Base-by-base conservation (phyloP, 2,329 filamentous ascomycete species). In the Xenoacremonium recifei region DNA sequence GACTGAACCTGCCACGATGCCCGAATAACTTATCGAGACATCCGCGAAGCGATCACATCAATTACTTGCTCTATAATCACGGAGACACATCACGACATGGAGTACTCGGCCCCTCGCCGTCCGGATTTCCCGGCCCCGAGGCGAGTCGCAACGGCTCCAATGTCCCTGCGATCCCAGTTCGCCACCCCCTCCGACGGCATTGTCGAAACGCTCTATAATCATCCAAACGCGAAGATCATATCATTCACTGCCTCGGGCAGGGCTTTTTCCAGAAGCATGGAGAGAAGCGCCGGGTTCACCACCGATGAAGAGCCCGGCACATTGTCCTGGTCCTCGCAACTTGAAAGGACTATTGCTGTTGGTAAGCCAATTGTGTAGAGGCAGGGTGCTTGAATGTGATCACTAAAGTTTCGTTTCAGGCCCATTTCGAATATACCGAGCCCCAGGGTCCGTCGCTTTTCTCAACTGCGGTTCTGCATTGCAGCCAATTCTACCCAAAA, bases 401-500 rank as follows among this genome's bases (percentile, higher is more conserved):
- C n/a, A n/a, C 6, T 31, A 12, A 13, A 18, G 5, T 16, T 16
- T 11, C 17, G 23, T 23, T 12, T 12, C 15, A 80, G 90, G 89
- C 3, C 78, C 83, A 2, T 77, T 96, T 46, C 80, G 85, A 49
- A 89, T 96, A 49, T 95, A 96, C 62, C 84, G 87, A 56, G 86
- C 93, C 23, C 87, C 87, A 6, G 87, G 89, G 16, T 89, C 89
- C 9, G 88, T 93, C 13, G 87, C 89, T 11, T 96, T 96, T 58
- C 75, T 96, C 9, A 92, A 87, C 64, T 95, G 89, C 50, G 88
- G 88, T 45, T 82, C 81, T 41, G 84, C 91, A 13, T 76, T 96
- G 15, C 88, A 93, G 57, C 87, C 91, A 10, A 93, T 96, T 48
- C 70, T 96, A 39, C 89, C 88, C 18, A 89, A 89, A 63, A 95